Evolutionary conservation across 768 basidiomycete genomes (phyloP).

Genomic region (Lentinula detonsa): DNA sequence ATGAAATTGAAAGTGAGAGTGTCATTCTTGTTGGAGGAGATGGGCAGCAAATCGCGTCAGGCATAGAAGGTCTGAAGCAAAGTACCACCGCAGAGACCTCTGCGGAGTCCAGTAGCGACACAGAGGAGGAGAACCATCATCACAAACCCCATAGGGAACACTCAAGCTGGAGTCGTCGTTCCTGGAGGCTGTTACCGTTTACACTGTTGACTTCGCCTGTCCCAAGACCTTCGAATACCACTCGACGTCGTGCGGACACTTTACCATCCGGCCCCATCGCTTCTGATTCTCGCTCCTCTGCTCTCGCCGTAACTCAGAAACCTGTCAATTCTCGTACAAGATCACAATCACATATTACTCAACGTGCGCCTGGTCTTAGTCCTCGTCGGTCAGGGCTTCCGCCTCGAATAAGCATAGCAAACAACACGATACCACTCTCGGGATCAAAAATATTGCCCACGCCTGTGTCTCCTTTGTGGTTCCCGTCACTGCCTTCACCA

Average conservation of each 20-base stretch:
- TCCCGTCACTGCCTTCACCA: conserved; percentile 35
- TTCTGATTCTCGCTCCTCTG: neutral
- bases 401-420: neutral
- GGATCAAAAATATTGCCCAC: neutral
- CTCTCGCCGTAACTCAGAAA: neutral
- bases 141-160: conserved; percentile 16
- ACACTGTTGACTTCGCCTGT: conserved; percentile 14
- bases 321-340: neutral
- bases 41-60: conserved; percentile 48
- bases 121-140: conserved; percentile 25
- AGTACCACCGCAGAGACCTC: conserved; percentile 19
- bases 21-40: conserved; percentile 70
- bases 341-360: conserved; percentile 1
- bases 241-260: conserved; percentile 4
- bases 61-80: conserved; percentile 34
- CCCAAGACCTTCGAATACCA: neutral
- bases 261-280: neutral
- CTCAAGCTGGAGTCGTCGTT: conserved; percentile 47
- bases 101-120: conserved; percentile 18
- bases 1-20: conserved; percentile 65
- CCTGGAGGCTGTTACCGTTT: conserved; percentile 19
- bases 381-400: conserved; percentile 1
- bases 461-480: conserved; percentile 25
- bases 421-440: neutral
- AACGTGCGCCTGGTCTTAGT: neutral